Evolutionary conservation across 805 yeast species (phyloP), one percentile per base, ranked within the genome.

Genomic region (Starmerella stellata): DNA sequence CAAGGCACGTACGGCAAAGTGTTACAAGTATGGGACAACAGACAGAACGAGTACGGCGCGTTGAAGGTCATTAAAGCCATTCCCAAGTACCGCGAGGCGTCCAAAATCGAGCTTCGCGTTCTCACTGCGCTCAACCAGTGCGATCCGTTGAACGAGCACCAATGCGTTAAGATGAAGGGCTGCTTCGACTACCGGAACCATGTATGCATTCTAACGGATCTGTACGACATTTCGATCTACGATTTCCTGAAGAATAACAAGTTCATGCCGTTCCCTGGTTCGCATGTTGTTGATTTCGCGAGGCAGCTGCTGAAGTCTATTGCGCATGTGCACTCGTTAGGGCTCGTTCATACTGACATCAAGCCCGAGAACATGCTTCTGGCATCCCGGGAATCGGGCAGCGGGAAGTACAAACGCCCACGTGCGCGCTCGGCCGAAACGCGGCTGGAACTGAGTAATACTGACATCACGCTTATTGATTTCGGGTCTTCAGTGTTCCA

Each of bases 401-500:
- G 32, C 15, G 43, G 39, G 17, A 20, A 35, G 3, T 45, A 38
- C 44, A 40, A 44, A 8, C 42, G 50, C 7, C 5, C 42, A 42
- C 5, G 39, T 42, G 23, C 23, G 39, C 15, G 21, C 38, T 7
- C 37, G 13, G 27, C 30, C 8, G 25, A 41, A n/a, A 29, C 39
- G 16, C 55, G 64, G 21, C 44, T 66, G 44, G 65, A 81, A 8
- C 66, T 90, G 45, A 68, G 66, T 35, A 74, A 79, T 54, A 93
- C 96, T 1, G 68, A 72, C 44, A 80, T 90, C 39, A 83, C 81
- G 55, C 70, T 87, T 21, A 90, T 90, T 44, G 99, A 90, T 60
- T 90, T 90, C 58, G 99, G 99, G n/a, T 75, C 90, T 30, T 95
- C 98, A 1, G 75, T 92, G 3, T 90, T 90, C 52, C 70, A 79